These are phyloP conservation scores for Acanthochlamys bracteata DNA, from an alignment of 106 monocot genomes.

Conservation along the genomic window DNA sequence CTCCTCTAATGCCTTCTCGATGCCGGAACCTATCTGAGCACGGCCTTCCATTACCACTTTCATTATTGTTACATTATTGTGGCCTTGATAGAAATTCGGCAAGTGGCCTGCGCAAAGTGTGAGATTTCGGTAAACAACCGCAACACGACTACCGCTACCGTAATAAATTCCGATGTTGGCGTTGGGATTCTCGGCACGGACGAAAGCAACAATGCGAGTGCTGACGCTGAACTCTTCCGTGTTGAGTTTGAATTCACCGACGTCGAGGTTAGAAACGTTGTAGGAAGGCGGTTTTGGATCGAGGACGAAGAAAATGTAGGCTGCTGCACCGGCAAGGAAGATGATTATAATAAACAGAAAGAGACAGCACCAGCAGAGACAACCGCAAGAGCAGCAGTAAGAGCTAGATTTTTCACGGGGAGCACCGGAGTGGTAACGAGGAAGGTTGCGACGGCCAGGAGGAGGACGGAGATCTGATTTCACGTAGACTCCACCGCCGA, in stretches of 20 bases:
- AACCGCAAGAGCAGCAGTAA: slow-evolving; percentile 19
- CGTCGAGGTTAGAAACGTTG: slow-evolving; percentile 26
- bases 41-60: slow-evolving; percentile 30
- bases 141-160: slow-evolving; percentile 23
- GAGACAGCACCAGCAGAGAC: slow-evolving; percentile 41
- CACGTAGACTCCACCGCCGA: neutral
- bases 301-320: slow-evolving; percentile 24
- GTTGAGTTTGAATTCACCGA: slow-evolving; percentile 28
- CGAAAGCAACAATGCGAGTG: slow-evolving; percentile 22
- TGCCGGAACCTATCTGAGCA: slow-evolving; percentile 17
- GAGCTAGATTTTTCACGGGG: neutral
- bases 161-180: slow-evolving; percentile 44
- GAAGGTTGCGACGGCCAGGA: slow-evolving; percentile 44
- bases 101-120: slow-evolving; percentile 41
- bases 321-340: slow-evolving; percentile 5
- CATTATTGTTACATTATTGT: slow-evolving; percentile 41
- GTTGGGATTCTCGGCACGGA: slow-evolving; percentile 61
- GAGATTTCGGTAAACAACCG: slow-evolving; percentile 24
- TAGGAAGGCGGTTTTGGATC: slow-evolving; percentile 51
- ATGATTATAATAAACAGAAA: slow-evolving; percentile 34
- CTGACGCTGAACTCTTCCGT: slow-evolving; percentile 31
- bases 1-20: slow-evolving; percentile 35
- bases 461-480: slow-evolving; percentile 27
- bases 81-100: slow-evolving; percentile 54
- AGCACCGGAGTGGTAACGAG: slow-evolving; percentile 32